A percentile compares a stretch with the other conserved stretches of the same genome.
These are phyloP conservation scores for Agrocybe pediades DNA, from an alignment of 768 basidiomycete species.

Conservation along the genomic window DNA sequence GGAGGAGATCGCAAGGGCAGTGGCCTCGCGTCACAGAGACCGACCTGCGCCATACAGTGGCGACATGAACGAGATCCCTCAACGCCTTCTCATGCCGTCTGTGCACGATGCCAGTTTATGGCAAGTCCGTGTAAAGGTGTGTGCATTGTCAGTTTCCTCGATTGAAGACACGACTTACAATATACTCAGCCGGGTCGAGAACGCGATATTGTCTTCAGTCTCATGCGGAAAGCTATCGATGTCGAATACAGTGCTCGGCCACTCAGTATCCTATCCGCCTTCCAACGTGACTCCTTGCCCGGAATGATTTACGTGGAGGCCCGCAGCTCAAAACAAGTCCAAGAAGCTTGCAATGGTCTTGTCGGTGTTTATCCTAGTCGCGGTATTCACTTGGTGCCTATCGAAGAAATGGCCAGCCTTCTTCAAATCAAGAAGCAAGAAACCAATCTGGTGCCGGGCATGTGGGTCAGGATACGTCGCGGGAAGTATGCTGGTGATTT, in stretches of 20 bases:
- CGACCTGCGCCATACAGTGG: constrained; percentile 79
- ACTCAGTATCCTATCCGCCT: constrained; percentile 88
- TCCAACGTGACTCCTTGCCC: constrained; percentile 92
- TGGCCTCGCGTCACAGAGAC: constrained; percentile 74
- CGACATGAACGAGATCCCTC: constrained; percentile 92
- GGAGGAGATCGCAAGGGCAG: constrained; percentile 80
- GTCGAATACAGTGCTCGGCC: constrained; percentile 77
- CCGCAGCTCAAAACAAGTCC: constrained; percentile 82
- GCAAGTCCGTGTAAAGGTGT: constrained; percentile 92
- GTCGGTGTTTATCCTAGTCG: constrained; percentile 89
- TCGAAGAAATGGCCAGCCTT: constrained; percentile 97
- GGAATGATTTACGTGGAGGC: constrained; percentile 99
- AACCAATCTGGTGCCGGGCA: constrained; percentile 77
- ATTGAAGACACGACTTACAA: neutral
- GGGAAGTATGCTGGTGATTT: constrained; percentile 95
- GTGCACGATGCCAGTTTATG: constrained; percentile 95
- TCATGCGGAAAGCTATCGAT: constrained; percentile 92
- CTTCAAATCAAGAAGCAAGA: constrained; percentile 96
- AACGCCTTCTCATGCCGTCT: constrained; percentile 92
- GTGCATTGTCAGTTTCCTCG: constrained; percentile 17
- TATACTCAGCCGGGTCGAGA: constrained; percentile 79
- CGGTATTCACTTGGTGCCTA: constrained; percentile 84
- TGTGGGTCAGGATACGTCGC: constrained; percentile 93
- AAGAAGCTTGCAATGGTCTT: constrained; percentile 83
- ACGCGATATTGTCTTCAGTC: constrained; percentile 89